Evolutionary conservation across 306 rosid genomes (phyloP), one percentile per base, ranked within the genome.

Genomic region (Sphenostylis stenocarpa): DNA sequence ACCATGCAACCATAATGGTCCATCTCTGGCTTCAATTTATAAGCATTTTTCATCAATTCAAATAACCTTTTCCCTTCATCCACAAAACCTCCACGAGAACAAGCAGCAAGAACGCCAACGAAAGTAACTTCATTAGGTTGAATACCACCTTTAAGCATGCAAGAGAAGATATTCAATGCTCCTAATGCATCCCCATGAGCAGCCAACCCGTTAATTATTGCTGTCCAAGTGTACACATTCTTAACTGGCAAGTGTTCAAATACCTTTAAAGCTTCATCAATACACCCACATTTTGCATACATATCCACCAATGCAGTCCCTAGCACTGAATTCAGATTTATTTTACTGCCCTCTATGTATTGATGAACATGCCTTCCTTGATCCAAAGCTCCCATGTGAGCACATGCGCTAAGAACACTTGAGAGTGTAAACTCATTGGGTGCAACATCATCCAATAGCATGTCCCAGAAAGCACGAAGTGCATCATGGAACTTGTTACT

Each of bases 1-100:
- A 82, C 82, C 86, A 85, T 82, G 82, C 86, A 85, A 56, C 86
- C 88, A 82, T 85, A 85, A 28, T 85, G 88, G 20, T 70, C 79
- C 85, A 82, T 76, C 47, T 57, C 79, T 17, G 86, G 88, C 65
- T 85, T 77, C 80, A 85, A 73, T 7, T 75, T 24, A 68, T 85
- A 85, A 65, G 23, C 34, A 26, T 56, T 47, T 17, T n/a, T 82
- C 73, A 85, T 82, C 77, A 49, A 16, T 70, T 81, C 58, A 58
- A 85, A 85, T 7, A 82, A 8, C 60, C 60, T 51, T 48, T 51
- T 82, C 44, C 84, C 88, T 15, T 78, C 82, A 2, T 82, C 82
- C 9, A 85, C 80, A 23, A 82, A 79, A 52, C 88, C 86, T 55
- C 84, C 84, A 76, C 79, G 88, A 57, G 86, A 82, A 78, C 88